Percentiles rank a stretch among this genome's conserved stretches.
phyloP scores from a whole-genome alignment of 2,329 filamentous ascomycete species.

The Dryadomyces quercivorus region DNA sequence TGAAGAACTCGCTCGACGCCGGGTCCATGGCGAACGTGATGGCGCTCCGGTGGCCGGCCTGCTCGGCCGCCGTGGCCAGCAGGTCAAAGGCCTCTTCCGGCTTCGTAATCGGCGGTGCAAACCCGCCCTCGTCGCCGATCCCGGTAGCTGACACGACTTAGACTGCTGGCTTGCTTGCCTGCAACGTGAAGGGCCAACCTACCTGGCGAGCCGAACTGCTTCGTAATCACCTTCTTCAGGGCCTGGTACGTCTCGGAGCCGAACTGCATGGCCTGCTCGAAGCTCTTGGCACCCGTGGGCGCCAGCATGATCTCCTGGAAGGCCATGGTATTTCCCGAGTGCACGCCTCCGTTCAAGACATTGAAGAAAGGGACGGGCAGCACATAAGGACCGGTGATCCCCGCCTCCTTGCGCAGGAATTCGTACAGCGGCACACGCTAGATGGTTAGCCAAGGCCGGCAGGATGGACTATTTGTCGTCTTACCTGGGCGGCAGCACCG shows the following conservation, averaged over 20 bases:
- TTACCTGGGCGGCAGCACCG: conserved; percentile 53
- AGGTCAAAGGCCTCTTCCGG: conserved; percentile 61
- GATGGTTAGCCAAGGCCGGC: too few relatives aligned
- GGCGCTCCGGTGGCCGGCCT: conserved; percentile 12
- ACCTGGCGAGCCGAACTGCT: conserved; percentile 45
- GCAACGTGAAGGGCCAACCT: too few relatives aligned
- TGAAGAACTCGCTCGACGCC: conserved; percentile 25
- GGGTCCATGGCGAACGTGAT: conserved; percentile 28
- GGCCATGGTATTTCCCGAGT: conserved; percentile 37
- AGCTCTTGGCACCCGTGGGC: conserved; percentile 78
- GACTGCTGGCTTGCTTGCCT: too few relatives aligned
- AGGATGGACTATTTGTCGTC: too few relatives aligned
- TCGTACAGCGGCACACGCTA: conserved; percentile 34
- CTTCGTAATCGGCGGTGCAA: conserved; percentile 96
- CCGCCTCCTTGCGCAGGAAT: not conserved
- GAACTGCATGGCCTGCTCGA: conserved; percentile 12
- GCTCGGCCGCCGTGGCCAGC: not conserved
- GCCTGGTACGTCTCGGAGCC: conserved; percentile 97
- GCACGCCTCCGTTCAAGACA: conserved; percentile 54
- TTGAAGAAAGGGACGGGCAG: not conserved
- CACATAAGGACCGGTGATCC: not conserved
- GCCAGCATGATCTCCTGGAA: conserved; percentile 98
- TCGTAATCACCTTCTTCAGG: conserved; percentile 93
- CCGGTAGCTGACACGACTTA: conserved; percentile 50
- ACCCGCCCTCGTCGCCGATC: conserved; percentile 98